Evolutionary conservation across 2,329 filamentous ascomycete species (phyloP).

Genomic region (Calonectria pseudoreteaudii): DNA sequence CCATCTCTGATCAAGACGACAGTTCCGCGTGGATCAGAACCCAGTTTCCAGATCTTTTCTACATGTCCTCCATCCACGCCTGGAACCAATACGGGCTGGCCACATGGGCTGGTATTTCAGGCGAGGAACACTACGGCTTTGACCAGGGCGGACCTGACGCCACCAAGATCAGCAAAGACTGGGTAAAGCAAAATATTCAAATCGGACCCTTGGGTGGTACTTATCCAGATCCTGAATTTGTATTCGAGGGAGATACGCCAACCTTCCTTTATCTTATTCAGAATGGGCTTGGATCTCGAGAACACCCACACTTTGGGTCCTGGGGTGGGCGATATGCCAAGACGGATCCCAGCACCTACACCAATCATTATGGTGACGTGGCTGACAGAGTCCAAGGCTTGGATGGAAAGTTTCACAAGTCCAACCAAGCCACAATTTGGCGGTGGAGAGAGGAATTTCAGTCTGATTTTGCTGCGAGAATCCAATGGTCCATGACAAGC

Average conservation of each 20-base stretch:
- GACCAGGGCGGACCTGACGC: constrained; percentile 52
- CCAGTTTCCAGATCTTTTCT: constrained; percentile 64
- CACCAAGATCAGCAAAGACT: constrained; percentile 58
- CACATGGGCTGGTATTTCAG: constrained; percentile 66
- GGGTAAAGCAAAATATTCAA: constrained; percentile 65
- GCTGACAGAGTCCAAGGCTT: constrained; percentile 42
- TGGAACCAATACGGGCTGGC: constrained; percentile 66
- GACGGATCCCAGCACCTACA: constrained; percentile 38
- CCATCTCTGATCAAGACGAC: constrained; percentile 70
- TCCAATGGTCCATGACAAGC: constrained; percentile 50
- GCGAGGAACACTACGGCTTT: constrained; percentile 33
- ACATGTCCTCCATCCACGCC: constrained; percentile 65
- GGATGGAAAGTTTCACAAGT: constrained; percentile 39
- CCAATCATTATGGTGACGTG: constrained; percentile 43
- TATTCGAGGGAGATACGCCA: constrained; percentile 64
- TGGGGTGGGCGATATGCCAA: constrained; percentile 61
- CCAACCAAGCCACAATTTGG: constrained; percentile 53
- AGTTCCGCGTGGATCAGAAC: constrained; percentile 65
- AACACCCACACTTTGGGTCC: constrained; percentile 58
- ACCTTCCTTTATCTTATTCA: constrained; percentile 56
- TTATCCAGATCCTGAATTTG: constrained; percentile 60
- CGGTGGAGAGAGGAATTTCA: constrained; percentile 55
- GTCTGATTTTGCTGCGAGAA: constrained; percentile 54
- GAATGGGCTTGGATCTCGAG: constrained; percentile 51
- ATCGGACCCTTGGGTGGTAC: constrained; percentile 54